phyloP scores from a whole-genome alignment of 139 green algal species.

The Asterochloris erici region DNA sequence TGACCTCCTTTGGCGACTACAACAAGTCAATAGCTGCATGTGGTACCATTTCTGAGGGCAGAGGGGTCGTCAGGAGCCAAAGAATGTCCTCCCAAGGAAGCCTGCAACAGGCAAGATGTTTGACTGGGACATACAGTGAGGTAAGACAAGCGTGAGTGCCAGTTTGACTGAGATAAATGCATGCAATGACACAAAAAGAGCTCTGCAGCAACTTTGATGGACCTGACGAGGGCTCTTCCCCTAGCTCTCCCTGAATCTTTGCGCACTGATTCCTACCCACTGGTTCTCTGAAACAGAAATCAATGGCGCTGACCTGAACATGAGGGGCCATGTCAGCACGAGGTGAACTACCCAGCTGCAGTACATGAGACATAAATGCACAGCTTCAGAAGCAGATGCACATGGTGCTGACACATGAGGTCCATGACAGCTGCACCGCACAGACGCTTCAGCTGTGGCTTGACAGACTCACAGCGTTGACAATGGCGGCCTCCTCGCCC shows the following conservation, averaged over 20 bases:
- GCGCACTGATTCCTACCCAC: constrained; percentile 62
- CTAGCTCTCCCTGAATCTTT: constrained; percentile 52
- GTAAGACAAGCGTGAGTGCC: too few relatives aligned
- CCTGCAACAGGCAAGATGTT: too few relatives aligned
- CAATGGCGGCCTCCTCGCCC: constrained; percentile 78
- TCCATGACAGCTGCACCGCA: neutral
- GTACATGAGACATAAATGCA: neutral
- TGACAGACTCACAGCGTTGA: constrained; percentile 64
- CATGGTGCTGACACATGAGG: neutral
- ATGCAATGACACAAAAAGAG: too few relatives aligned
- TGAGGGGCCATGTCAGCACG: neutral
- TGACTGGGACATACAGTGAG: too few relatives aligned
- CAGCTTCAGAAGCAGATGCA: neutral
- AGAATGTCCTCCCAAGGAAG: constrained; percentile 9
- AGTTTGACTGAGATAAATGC: too few relatives aligned
- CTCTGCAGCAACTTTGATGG: neutral
- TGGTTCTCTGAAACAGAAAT: constrained; percentile 72
- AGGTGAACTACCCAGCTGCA: neutral
- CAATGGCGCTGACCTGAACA: constrained; percentile 67
- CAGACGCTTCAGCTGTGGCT: neutral
- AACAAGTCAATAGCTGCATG: neutral
- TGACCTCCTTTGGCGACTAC: neutral
- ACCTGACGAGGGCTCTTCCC: constrained; percentile 27
- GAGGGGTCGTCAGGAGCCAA: neutral
- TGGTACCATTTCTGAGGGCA: neutral